These are phyloP conservation scores for Leptographium radiaticola DNA, from an alignment of 2,329 filamentous ascomycete genomes.

Conservation along the genomic window DNA sequence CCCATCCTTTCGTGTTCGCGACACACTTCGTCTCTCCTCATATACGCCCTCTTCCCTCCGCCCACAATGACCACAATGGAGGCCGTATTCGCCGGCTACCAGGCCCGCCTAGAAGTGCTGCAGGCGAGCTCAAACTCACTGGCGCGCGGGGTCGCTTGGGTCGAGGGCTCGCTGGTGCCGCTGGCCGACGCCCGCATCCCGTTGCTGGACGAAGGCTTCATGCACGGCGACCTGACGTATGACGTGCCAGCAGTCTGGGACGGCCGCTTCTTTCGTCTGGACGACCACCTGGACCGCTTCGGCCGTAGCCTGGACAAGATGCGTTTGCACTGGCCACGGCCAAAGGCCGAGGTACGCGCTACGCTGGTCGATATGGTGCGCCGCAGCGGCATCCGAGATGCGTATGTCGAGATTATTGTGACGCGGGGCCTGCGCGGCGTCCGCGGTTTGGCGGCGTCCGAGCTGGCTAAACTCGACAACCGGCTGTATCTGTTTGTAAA, in stretches of 20 bases:
- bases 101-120: constrained; percentile 13
- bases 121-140: constrained; percentile 23
- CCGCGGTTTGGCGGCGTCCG: constrained; percentile 20
- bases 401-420: constrained; percentile 36
- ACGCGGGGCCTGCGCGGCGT: constrained; percentile 32
- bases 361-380: constrained; percentile 30
- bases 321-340: constrained; percentile 27
- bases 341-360: constrained; percentile 23
- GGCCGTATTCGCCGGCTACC: constrained; percentile 6
- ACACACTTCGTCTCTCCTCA: neutral
- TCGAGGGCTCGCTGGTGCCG: constrained; percentile 28
- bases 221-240: constrained; percentile 38
- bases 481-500: constrained; percentile 33
- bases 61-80: constrained; percentile 8
- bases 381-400: constrained; percentile 32
- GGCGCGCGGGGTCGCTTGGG: constrained; percentile 31
- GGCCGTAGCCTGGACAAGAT: constrained; percentile 30
- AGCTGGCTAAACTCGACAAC: constrained; percentile 19
- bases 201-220: constrained; percentile 35
- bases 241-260: constrained; percentile 39
- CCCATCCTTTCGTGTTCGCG: too few relatives aligned
- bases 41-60: neutral
- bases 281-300: constrained; percentile 32
- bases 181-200: constrained; percentile 33
- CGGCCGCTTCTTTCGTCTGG: constrained; percentile 36